phyloP scores from a whole-genome alignment of 169 alveolate genomes.

The Babesia divergens region DNA sequence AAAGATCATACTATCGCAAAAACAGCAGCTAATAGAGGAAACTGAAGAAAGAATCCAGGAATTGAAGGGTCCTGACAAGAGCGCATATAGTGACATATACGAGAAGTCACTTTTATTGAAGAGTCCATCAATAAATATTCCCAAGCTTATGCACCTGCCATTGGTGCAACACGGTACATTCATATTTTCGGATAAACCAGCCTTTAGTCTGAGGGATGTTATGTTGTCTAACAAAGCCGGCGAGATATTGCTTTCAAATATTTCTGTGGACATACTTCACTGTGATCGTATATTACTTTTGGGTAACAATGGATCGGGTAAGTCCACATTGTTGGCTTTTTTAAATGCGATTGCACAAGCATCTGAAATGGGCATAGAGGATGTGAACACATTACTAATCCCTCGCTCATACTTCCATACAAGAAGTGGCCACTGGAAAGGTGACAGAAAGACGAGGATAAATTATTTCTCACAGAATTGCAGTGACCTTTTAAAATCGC shows the following conservation, averaged over 20 bases:
- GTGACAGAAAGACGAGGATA: neutral
- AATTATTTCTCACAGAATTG: constrained; percentile 54
- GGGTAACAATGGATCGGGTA: constrained; percentile 76
- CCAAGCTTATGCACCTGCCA: constrained; percentile 36
- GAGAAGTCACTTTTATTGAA: constrained; percentile 12
- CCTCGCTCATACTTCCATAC: constrained; percentile 4
- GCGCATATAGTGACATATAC: constrained; percentile 37
- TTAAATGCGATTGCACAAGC: constrained; percentile 25
- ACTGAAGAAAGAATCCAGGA: constrained; percentile 20
- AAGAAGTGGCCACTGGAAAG: constrained; percentile 10
- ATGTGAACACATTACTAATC: neutral
- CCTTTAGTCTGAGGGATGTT: constrained; percentile 56
- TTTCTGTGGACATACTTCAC: constrained; percentile 49
- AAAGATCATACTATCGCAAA: constrained; percentile 35
- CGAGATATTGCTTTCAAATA: constrained; percentile 52
- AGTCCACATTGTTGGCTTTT: constrained; percentile 67
- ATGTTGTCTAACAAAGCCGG: constrained; percentile 47
- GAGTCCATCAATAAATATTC: neutral
- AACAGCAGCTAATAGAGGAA: constrained; percentile 25
- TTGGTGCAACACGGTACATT: constrained; percentile 59
- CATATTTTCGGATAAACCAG: constrained; percentile 32
- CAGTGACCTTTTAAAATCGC: constrained; percentile 25
- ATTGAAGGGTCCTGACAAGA: constrained; percentile 12
- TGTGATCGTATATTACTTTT: constrained; percentile 62
- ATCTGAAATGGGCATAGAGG: neutral